These are phyloP conservation scores for Umbelopsis isabellina DNA, from an alignment of 192 early-diverging fungal genomes.

Conservation along the genomic window DNA sequence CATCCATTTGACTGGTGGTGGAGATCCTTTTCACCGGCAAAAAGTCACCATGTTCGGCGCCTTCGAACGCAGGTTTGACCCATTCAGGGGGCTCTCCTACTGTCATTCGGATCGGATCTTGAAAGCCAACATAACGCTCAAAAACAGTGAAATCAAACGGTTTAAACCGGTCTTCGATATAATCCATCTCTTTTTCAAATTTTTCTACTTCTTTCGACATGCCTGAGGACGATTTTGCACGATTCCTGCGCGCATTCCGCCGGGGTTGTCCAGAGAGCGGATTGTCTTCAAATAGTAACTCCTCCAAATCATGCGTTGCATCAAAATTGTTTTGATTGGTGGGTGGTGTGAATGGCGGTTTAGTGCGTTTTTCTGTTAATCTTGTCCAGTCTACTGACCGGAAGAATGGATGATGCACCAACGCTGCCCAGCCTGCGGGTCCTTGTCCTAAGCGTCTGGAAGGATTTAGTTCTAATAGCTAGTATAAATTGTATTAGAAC, in stretches of 20 bases:
- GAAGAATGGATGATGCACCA: slow-evolving; percentile 57
- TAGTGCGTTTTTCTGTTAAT: slow-evolving; percentile 47
- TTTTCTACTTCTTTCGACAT: slow-evolving; percentile 51
- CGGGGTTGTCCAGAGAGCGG: slow-evolving; percentile 16
- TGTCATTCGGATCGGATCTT: slow-evolving; percentile 61
- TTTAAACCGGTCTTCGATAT: slow-evolving; percentile 73
- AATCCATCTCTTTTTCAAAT: slow-evolving; percentile 63
- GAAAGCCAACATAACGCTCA: slow-evolving; percentile 68
- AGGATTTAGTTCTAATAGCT: slow-evolving; percentile 62
- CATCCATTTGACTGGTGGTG: slow-evolving; percentile 8
- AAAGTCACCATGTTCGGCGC: slow-evolving; percentile 36
- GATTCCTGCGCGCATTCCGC: slow-evolving; percentile 27
- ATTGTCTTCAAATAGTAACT: slow-evolving; percentile 79
- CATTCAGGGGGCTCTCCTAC: slow-evolving; percentile 72
- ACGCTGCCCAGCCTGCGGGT: slow-evolving; percentile 41
- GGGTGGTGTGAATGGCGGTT: slow-evolving; percentile 50
- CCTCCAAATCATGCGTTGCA: slow-evolving; percentile 93
- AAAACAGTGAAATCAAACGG: slow-evolving; percentile 84
- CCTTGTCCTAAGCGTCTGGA: slow-evolving; percentile 52
- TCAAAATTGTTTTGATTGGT: slow-evolving; percentile 91
- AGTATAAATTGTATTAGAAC: neutral
- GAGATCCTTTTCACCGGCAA: slow-evolving; percentile 36
- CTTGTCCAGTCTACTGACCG: slow-evolving; percentile 47
- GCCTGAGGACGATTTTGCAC: slow-evolving; percentile 21
- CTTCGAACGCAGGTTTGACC: slow-evolving; percentile 55